Conservation (phyloP, 2,329 filamentous ascomycete species). For the Fusarium tuaranense region DNA sequence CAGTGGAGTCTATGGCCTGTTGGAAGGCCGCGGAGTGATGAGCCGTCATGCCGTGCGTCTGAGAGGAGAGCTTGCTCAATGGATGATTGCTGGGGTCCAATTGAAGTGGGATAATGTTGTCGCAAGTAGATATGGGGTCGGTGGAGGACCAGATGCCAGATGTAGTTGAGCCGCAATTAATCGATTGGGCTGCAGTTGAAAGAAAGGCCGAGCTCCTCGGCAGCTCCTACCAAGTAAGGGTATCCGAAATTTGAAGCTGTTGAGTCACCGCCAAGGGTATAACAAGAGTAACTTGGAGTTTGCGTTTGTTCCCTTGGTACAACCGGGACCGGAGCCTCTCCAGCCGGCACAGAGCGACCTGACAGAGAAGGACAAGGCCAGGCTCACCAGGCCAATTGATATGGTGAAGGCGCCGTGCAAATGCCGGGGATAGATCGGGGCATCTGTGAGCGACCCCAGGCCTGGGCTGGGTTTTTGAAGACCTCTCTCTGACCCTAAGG, state of each 20-base stretch:
- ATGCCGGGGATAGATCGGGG: conserved; percentile 9
- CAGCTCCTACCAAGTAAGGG: conserved; percentile 3
- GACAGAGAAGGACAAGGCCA: background rate
- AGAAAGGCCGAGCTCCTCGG: conserved; percentile 1
- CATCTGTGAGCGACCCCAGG: conserved; percentile 23
- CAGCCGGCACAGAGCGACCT: background rate
- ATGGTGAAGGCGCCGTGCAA: background rate
- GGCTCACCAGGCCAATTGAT: conserved; percentile 7
- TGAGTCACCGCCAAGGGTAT: conserved; percentile 32
- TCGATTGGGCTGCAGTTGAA: background rate
- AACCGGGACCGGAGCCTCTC: conserved; percentile 7
- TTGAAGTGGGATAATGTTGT: conserved; percentile 1
- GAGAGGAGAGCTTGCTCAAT: conserved; percentile 5
- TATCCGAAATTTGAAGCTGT: conserved; percentile 26
- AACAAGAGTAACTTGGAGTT: conserved; percentile 29
- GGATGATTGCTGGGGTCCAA: background rate
- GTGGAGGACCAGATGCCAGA: background rate
- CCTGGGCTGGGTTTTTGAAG: conserved; percentile 27
- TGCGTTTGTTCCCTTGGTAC: conserved; percentile 11
- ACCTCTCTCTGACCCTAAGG: conserved; percentile 22
- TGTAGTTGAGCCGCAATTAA: background rate
- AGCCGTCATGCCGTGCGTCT: conserved; percentile 40
- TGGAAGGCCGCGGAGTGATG: conserved; percentile 30
- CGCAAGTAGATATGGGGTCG: conserved; percentile 1
- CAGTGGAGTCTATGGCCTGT: conserved; percentile 43